Conservation (phyloP, 2,329 filamentous ascomycete species). For the Salinomyces thailandicus region DNA sequence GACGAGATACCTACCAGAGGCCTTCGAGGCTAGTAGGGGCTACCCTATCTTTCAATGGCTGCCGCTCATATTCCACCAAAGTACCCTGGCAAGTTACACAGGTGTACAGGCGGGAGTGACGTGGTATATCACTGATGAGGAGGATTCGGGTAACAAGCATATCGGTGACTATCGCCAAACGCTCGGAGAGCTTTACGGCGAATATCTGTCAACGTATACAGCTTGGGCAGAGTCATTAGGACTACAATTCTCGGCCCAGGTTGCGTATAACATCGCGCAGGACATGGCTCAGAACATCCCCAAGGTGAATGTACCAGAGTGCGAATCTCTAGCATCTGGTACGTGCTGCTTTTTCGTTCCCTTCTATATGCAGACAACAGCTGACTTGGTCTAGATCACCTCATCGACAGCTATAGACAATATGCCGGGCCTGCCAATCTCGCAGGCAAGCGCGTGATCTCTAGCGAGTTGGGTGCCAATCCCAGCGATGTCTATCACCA, state of each 20-base stretch:
- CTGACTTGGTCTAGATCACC: slow-evolving; percentile 25
- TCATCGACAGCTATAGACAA: slow-evolving; percentile 26
- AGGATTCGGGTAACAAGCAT: slow-evolving; percentile 15
- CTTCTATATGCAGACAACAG: no score
- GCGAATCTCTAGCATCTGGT: slow-evolving; percentile 23
- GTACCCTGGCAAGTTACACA: no score
- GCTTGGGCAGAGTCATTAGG: not conserved
- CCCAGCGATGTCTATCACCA: slow-evolving; percentile 19
- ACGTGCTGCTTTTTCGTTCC: no score
- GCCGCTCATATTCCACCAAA: no score
- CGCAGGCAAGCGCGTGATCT: slow-evolving; percentile 22
- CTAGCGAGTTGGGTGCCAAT: slow-evolving; percentile 27
- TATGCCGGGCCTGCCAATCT: slow-evolving; percentile 26
- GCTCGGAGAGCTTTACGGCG: not conserved
- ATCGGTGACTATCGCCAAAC: slow-evolving; percentile 14
- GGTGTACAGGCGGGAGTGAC: no score
- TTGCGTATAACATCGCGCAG: slow-evolving; percentile 27
- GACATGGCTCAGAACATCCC: slow-evolving; percentile 25
- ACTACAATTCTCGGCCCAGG: slow-evolving; percentile 19
- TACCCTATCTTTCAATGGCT: no score
- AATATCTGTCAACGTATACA: not conserved
- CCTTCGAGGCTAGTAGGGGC: no score
- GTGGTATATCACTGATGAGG: slow-evolving; percentile 16
- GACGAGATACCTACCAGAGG: no score
- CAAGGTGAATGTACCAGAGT: slow-evolving; percentile 25